These are phyloP conservation scores for Pseudohyphozyma bogoriensis DNA, from an alignment of 768 basidiomycete genomes.

Conservation along the genomic window DNA sequence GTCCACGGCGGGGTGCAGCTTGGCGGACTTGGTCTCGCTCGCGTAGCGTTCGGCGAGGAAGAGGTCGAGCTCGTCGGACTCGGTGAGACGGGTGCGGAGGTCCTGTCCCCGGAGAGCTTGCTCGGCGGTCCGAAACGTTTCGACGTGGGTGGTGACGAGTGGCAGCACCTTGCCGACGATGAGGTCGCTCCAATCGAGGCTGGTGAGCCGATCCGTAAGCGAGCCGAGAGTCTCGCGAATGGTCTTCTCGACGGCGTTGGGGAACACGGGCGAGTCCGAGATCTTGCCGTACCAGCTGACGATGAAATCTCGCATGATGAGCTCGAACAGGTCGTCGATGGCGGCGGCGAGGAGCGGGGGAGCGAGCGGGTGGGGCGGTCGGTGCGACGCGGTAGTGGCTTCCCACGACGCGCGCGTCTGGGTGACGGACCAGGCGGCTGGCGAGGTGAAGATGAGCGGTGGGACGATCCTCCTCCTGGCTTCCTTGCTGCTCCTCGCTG, in stretches of 20 bases:
- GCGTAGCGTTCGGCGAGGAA: constrained; percentile 75
- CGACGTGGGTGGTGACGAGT: constrained; percentile 20
- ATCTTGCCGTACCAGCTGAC: constrained; percentile 77
- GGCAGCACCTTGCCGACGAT: constrained; percentile 20
- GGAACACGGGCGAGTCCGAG: constrained; percentile 80
- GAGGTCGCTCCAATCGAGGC: constrained; percentile 38
- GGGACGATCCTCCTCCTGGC: background rate
- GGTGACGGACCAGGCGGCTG: constrained; percentile 22
- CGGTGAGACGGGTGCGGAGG: constrained; percentile 68
- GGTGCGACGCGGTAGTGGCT: background rate
- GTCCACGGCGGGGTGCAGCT: constrained; percentile 76
- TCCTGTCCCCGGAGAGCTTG: constrained; percentile 65
- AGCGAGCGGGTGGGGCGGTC: constrained; percentile 2
- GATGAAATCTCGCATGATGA: constrained; percentile 79
- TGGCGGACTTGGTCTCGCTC: constrained; percentile 40
- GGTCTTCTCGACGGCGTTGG: constrained; percentile 65
- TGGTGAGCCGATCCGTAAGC: constrained; percentile 49
- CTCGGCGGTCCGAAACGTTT: constrained; percentile 17
- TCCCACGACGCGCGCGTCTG: constrained; percentile 26
- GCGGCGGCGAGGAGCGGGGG: constrained; percentile 9
- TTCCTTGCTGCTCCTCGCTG: background rate
- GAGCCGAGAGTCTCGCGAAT: constrained; percentile 58
- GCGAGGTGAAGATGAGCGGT: constrained; percentile 21
- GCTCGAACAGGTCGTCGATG: constrained; percentile 31
- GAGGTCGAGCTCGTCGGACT: constrained; percentile 81